Evolutionary conservation across 805 yeast genomes (phyloP), one percentile per base, ranked within the genome.

Genomic region (Scheffersomyces lignosus): DNA sequence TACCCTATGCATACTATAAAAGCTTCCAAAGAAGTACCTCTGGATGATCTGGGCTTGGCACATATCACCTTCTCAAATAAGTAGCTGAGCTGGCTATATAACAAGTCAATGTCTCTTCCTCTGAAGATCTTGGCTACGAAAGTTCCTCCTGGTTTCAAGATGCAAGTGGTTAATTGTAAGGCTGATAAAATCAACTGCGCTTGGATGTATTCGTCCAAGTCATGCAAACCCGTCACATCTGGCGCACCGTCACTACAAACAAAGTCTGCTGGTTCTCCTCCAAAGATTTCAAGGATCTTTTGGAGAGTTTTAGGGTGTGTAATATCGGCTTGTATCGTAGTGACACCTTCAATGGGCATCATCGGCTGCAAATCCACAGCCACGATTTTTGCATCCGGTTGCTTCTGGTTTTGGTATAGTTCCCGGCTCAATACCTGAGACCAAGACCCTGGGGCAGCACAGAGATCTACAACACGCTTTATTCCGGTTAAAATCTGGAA

Each of bases 401-500:
- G 51, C 14, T 56, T 54, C 32, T 59, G 57, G 25, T 62, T 72
- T 41, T 70, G 68, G 48, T 73, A 78, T 27, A 87, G 62, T 51
- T 82, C 81, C 48, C 87, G 64, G 22, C 93, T 82, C 10, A 93
- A 73, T 0, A 93, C 99, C 58, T 93, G 99, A 1, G 96, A 86
- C 99, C 99, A 93, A 3, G 97, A 89, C 1, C 97, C 96, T 0
- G 97, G 97, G 4, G 98, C 99, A 25, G 99, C 99, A 72, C 99
- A 93, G 20, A 93, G 71, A 63, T 93, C 99, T 4, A 93, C 99
- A 3, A 93, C 98, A 49, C 96, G 70, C 29, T 71, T 73, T 24
- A 89, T 80, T 27, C 79, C 83, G 34, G 80, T 73, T 38, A 93
- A 78, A 25, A 89, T 75, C 44, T 85, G 83, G 58, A 91, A 93